Base-by-base conservation (phyloP, 305 asterid genomes). In the Solanum hybrid region DNA sequence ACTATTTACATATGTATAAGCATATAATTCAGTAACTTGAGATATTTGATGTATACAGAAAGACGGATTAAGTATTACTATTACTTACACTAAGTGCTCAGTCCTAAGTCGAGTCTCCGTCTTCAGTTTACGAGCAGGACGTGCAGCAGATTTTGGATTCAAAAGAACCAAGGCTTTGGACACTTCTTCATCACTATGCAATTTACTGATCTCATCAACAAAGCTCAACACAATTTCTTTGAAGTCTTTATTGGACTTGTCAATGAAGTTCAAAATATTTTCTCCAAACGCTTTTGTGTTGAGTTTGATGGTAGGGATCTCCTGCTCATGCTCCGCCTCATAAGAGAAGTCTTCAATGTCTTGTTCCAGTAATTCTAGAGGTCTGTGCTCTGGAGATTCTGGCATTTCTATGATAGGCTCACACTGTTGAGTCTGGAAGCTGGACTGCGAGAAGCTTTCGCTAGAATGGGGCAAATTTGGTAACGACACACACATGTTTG, bases 331-430 rank as follows among this genome's bases (percentile, higher is more conserved):
- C 24, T 89, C 91, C 4, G 41, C 86, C 27, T 89, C 90, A 45
- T 36, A 73, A 5, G 22, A n/a, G 0, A 91, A 41, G 77, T 93
- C 95, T 81, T 94, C 96, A 82, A 91, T 92, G 81, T 93, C 96
- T 79, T 73, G 61, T 83, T 85, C 91, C 61, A 38, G 37, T 20
- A 70, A 27, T 86, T 84, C 91, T 41, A 8, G 57, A 7, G 57
- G 14, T 39, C 29, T 80, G 20, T 90, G 89, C 87, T 90, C 94
- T 0, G 95, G 98, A 68, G 98, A 93, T 79, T 89, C n/a, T 33
- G 95, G 96, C 34, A 89, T 20, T 92, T 94, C 96, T 79, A 94
- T 33, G 17, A 93, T 93, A 9, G 97, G 95, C 15, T 92, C 94
- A 73, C 89, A 91, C 61, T 68, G 83, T 70, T 17, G 32, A 88